Conservation (phyloP, 1,284 basidiomycete species). For the Trichosporon inkin region DNA sequence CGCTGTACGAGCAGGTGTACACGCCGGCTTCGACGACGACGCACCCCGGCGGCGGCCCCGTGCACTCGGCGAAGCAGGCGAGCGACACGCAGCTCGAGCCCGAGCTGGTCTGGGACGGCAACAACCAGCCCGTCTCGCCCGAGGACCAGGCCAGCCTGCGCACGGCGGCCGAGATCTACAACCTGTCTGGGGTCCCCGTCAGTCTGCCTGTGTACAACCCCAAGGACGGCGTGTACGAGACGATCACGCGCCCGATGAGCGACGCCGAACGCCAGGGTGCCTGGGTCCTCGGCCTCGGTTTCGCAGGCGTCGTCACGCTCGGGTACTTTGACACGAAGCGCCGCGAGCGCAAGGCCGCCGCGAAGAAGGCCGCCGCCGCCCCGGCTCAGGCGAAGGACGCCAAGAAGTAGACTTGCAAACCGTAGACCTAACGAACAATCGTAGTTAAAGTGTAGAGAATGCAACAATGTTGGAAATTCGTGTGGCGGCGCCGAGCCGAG, state of each 20-base stretch:
- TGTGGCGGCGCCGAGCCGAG: too few relatives aligned
- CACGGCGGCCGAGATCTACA: conserved; percentile 7
- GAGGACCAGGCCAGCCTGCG: not conserved
- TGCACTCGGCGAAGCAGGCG: conserved; percentile 46
- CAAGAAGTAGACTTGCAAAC: conserved; percentile 1
- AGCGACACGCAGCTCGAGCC: conserved; percentile 8
- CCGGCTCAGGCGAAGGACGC: conserved; percentile 3
- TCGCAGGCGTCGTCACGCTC: conserved; percentile 57
- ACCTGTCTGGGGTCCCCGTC: conserved; percentile 11
- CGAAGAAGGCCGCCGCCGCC: conserved; percentile 1
- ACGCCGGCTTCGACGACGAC: conserved; percentile 65
- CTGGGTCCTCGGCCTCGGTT: conserved; percentile 57
- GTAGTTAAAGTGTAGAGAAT: too few relatives aligned
- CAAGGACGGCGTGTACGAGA: conserved; percentile 31
- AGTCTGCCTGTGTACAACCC: conserved; percentile 3
- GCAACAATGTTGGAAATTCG: too few relatives aligned
- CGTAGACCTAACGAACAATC: not conserved
- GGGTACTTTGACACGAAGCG: conserved; percentile 34
- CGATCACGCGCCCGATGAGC: conserved; percentile 54
- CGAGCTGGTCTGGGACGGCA: conserved; percentile 9
- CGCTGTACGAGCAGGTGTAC: conserved; percentile 54
- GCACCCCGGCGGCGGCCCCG: conserved; percentile 62
- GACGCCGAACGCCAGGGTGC: conserved; percentile 57
- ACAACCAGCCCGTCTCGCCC: not conserved
- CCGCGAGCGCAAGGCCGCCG: not conserved